Evolutionary conservation across 768 basidiomycete genomes (phyloP), one percentile per base, ranked within the genome.

Genomic region (Rhizopogon sp.): DNA sequence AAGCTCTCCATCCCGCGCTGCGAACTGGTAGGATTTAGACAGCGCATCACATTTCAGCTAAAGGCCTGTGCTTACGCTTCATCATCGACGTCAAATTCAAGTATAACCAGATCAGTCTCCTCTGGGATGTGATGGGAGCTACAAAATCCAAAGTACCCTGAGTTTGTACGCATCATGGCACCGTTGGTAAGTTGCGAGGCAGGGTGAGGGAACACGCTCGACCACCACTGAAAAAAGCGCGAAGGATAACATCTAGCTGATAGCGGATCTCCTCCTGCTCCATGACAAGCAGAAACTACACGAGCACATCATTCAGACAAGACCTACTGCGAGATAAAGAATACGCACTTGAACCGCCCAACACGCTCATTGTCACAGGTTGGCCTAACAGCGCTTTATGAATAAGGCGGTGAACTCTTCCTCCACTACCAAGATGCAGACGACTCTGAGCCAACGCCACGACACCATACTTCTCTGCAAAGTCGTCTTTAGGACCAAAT

Each of bases 221-320:
- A 93, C 91, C 96, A 97, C 96, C 97, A 99, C 50, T 87, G 77
- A 76, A 98, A 98, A 75, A 98, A 91, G 52, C 84, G 83, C n/a
- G 90, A 85, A 1, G 97, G 96, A 71, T 98, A 99, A 69, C 96
- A 95, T 58, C 72, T 72, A 0, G 89, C 78, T 0, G 90, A 82
- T 54, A 97, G 76, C 4, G 92, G 93, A 67, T 95, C 90, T 65
- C 95, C 88, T 1, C 94, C 95, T 8, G 93, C 88, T 20, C 95
- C 94, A 65, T 95, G 90, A 67, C 94, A 98, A 1, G 94, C 84
- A 53, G 94, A 93, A 17, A 97, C 94, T 94, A 59, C 57, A n/a
- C 37, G 51, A 41, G 28, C 0, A 25, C 49, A 16, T 16, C 16
- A 25, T 43, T 35, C 22, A 55, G n/a, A 43, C 22, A 1, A 5